A percentile compares a stretch with the other conserved stretches of the same genome.
These are phyloP conservation scores for Aspergillus brunneoviolaceus DNA, from an alignment of 2,329 filamentous ascomycete species.

Conservation along the genomic window DNA sequence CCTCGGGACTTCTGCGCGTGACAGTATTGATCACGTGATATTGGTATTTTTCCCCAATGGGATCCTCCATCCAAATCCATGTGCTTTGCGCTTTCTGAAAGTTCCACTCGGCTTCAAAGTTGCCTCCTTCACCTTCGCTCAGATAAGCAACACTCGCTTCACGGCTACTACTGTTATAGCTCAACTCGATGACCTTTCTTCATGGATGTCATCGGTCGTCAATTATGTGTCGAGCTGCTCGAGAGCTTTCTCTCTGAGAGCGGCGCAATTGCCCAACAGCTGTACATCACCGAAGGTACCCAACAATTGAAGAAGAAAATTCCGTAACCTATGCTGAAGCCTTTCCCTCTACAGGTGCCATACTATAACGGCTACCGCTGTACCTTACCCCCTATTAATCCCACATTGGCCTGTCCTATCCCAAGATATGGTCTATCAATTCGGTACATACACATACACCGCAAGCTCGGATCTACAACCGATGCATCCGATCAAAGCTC, in stretches of 20 bases:
- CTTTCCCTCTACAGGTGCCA: neutral
- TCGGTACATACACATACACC: neutral
- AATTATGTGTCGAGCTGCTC: constrained; percentile 40
- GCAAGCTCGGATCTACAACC: neutral
- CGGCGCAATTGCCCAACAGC: constrained; percentile 29
- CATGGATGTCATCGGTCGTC: constrained; percentile 46
- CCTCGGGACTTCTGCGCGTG: neutral
- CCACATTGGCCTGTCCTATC: neutral
- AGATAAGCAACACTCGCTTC: too few relatives aligned
- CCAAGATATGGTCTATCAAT: neutral
- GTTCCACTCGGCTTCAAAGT: too few relatives aligned
- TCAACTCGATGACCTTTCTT: constrained; percentile 22
- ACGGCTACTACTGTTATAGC: neutral
- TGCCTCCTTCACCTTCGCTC: neutral
- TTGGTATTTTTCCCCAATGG: neutral
- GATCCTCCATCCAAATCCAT: neutral
- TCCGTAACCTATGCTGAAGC: neutral
- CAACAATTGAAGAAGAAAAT: neutral
- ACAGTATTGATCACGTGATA: neutral
- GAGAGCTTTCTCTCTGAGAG: constrained; percentile 38
- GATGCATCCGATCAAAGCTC: neutral
- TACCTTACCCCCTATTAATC: neutral
- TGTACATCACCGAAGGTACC: constrained; percentile 29
- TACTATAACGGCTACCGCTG: neutral
- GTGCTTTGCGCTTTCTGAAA: too few relatives aligned